Conservation (phyloP, 768 basidiomycete species). For the Macrolepiota albuminosa region DNA sequence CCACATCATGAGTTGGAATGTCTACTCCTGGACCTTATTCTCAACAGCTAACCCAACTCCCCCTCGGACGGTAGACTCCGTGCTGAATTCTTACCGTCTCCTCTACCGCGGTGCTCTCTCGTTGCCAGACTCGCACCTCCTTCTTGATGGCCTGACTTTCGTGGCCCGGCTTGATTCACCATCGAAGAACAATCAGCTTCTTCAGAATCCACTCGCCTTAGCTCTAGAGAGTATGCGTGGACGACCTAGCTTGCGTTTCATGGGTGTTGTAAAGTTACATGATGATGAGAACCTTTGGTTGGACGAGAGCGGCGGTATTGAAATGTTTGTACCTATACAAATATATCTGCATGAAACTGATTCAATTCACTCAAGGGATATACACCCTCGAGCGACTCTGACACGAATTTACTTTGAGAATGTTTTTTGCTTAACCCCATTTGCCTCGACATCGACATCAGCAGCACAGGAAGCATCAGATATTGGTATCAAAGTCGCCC, state of each 20-base stretch:
- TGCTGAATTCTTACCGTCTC: slow-evolving; percentile 39
- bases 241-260: slow-evolving; percentile 54
- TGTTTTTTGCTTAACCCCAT: slow-evolving; percentile 51
- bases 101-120: slow-evolving; percentile 75
- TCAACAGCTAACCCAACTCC: slow-evolving; percentile 19
- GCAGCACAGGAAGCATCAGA: slow-evolving; percentile 30
- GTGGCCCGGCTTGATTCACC: slow-evolving; percentile 42
- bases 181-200: slow-evolving; percentile 36
- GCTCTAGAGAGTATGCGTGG: slow-evolving; percentile 81
- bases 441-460: slow-evolving; percentile 22
- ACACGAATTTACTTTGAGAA: slow-evolving; percentile 70
- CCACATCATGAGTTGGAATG: slow-evolving; percentile 22
- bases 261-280: slow-evolving; percentile 46
- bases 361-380: slow-evolving; percentile 36
- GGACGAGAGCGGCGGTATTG: slow-evolving; percentile 51
- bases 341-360: background rate
- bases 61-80: slow-evolving; percentile 12
- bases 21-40: slow-evolving; percentile 2
- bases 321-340: slow-evolving; percentile 22
- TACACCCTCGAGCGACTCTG: slow-evolving; percentile 61
- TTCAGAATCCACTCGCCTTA: slow-evolving; percentile 66
- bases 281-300: slow-evolving; percentile 48
- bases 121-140: slow-evolving; percentile 65
- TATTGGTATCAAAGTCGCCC: slow-evolving; percentile 58
- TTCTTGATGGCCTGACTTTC: slow-evolving; percentile 73